Base-by-base conservation (phyloP, 345 rosid species). In the Citrus unshiu region DNA sequence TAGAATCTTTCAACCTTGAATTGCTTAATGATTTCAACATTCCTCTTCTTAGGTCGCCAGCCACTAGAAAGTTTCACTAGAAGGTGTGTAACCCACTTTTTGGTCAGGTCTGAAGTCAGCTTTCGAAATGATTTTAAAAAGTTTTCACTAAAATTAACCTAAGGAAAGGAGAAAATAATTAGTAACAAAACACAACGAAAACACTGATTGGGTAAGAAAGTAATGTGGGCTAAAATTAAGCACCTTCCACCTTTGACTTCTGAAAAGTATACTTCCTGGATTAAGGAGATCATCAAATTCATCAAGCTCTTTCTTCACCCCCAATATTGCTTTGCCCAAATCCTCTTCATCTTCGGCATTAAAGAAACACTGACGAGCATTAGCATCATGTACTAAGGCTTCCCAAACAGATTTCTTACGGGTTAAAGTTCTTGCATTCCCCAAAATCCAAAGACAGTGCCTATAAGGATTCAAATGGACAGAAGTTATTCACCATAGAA, bases 391-490 rank as follows among this genome's bases (percentile, higher is more conserved):
- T 14, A 87, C 65, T 65, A 88, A 51, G 3, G 49, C 9, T 60
- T 77, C 35, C 93, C 93, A 88, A 12, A 81, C 77, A 13, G 91
- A 84, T 12, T 71, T 74, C 64, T 83, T 78, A 16, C 60, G 80
- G 22, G 34, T 22, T 68, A 90, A 80, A 1, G 90, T 88, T 77
- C 63, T 78, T 78, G 73, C 86, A 76, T 81, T 78, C 61, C 91
- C 93, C 70, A 88, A 70, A 80, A 90, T 87, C 93, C 91, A 88
- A 25, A 88, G 87, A 68, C 91, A 76, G 39, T 87, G 84, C 82
- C 93, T 88, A 54, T 4, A 71, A 51, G 24, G 35, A 14, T 43
- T 67, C 58, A 70, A 69, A 69, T 5, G 30, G 29, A 57, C 56
- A 16, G 1, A 19, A 27, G 9, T 62, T 34, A 27, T 63, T 63